phyloP scores from a whole-genome alignment of 345 rosid genomes.

The Mallotus nudiflorus region DNA sequence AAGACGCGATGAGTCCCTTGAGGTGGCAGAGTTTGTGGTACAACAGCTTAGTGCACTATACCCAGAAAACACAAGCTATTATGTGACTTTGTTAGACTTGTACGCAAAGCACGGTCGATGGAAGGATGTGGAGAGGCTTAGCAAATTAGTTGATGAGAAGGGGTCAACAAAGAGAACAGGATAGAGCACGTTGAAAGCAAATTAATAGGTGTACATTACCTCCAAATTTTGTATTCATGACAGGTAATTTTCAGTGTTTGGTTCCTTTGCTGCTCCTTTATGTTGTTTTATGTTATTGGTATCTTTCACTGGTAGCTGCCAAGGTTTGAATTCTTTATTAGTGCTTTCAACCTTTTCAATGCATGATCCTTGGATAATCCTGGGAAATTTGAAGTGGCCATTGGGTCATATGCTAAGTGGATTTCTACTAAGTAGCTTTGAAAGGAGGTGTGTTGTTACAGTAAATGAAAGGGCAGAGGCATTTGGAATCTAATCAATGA shows the following conservation, averaged over 20 bases:
- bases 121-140: constrained; percentile 7
- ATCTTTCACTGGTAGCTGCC: neutral
- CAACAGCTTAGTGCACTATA: constrained; percentile 6
- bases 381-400: neutral
- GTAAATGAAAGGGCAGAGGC: neutral
- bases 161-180: neutral
- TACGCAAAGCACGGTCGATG: constrained; percentile 9
- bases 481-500: neutral
- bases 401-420: neutral
- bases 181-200: constrained; percentile 1
- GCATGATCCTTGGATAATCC: too few relatives aligned
- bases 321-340: neutral
- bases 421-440: neutral
- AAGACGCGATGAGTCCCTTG: neutral
- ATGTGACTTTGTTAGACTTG: neutral
- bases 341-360: neutral
- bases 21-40: constrained; percentile 10
- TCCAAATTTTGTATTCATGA: neutral
- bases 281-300: too few relatives aligned
- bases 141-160: constrained; percentile 17
- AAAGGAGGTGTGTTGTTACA: neutral
- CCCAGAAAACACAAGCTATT: constrained; percentile 7
- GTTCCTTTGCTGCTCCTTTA: too few relatives aligned
- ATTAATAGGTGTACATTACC: neutral
- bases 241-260: neutral